These are phyloP conservation scores for Cutaneotrichosporon daszewskae DNA, from an alignment of 1,284 basidiomycete genomes.

Conservation along the genomic window DNA sequence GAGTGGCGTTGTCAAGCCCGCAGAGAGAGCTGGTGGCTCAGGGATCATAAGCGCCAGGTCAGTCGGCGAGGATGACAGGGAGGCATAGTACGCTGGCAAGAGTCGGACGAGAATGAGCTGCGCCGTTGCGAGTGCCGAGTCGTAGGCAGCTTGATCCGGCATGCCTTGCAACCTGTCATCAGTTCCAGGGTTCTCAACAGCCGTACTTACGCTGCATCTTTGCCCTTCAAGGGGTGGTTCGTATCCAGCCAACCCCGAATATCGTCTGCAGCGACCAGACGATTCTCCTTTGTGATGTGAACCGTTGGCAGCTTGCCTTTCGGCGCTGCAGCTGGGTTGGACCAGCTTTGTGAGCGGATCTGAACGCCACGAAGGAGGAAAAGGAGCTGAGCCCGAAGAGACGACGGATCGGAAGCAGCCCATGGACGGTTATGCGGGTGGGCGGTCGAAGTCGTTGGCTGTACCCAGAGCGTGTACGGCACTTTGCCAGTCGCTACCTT, in stretches of 20 bases:
- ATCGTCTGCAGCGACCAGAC: constrained; percentile 27
- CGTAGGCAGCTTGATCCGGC: constrained; percentile 33
- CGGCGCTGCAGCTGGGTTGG: constrained; percentile 31
- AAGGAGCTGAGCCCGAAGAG: constrained; percentile 37
- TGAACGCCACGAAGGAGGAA: constrained; percentile 34
- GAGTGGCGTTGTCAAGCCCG: constrained; percentile 37
- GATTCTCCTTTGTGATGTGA: constrained; percentile 27
- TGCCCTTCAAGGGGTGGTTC: constrained; percentile 25
- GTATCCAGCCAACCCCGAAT: constrained; percentile 36
- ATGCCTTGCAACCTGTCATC: constrained; percentile 11
- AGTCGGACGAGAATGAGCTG: constrained; percentile 30
- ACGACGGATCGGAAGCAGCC: constrained; percentile 31
- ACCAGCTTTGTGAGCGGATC: constrained; percentile 32
- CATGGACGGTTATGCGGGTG: constrained; percentile 25
- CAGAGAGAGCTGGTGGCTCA: constrained; percentile 29
- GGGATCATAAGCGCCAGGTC: constrained; percentile 22
- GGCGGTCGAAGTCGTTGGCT: not conserved
- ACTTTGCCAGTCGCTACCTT: constrained; percentile 2
- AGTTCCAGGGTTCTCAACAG: not conserved
- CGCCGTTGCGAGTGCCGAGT: constrained; percentile 34
- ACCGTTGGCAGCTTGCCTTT: constrained; percentile 28
- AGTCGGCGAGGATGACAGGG: constrained; percentile 1
- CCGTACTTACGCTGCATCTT: constrained; percentile 21
- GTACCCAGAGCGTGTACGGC: constrained; percentile 23
- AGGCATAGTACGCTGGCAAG: constrained; percentile 29